Conservation (phyloP, 2,329 filamentous ascomycete genomes). For the Diaporthe sp. region DNA sequence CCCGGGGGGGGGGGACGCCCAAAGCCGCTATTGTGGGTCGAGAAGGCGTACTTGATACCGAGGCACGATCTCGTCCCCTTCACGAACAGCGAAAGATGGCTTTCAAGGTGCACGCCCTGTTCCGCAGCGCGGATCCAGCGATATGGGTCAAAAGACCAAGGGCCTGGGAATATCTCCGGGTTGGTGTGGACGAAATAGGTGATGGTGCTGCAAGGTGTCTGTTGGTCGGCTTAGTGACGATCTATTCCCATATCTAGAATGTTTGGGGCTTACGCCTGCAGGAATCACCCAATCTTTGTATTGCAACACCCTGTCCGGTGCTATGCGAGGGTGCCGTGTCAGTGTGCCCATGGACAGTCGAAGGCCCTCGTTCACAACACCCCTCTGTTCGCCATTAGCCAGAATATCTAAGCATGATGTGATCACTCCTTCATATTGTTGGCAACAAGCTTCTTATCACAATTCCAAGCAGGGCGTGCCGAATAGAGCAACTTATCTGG, state of each 20-base stretch:
- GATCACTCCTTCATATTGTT: not conserved
- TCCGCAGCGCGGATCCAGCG: not conserved
- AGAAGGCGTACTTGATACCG: not conserved
- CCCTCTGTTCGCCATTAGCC: not conserved
- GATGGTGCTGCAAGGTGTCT: not conserved
- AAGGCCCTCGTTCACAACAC: not conserved
- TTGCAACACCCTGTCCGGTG: not conserved
- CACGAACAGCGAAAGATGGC: not conserved
- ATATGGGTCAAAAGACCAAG: not conserved
- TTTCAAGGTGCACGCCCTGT: not conserved
- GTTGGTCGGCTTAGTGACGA: not conserved
- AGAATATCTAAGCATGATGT: not conserved
- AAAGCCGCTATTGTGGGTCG: not conserved
- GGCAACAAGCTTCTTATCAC: not conserved
- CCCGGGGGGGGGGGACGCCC: no score
- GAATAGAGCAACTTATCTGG: no score
- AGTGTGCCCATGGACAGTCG: not conserved
- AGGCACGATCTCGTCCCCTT: constrained; percentile 1
- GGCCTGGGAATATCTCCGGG: not conserved
- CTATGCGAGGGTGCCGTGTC: not conserved
- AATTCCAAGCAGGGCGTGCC: no score
- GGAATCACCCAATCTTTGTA: not conserved
- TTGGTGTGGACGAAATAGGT: not conserved
- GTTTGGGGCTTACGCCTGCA: not conserved
- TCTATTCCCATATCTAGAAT: not conserved